Evolutionary conservation across 495 filamentous ascomycete species (phyloP).

Genomic region (Penicillium desertorum): DNA sequence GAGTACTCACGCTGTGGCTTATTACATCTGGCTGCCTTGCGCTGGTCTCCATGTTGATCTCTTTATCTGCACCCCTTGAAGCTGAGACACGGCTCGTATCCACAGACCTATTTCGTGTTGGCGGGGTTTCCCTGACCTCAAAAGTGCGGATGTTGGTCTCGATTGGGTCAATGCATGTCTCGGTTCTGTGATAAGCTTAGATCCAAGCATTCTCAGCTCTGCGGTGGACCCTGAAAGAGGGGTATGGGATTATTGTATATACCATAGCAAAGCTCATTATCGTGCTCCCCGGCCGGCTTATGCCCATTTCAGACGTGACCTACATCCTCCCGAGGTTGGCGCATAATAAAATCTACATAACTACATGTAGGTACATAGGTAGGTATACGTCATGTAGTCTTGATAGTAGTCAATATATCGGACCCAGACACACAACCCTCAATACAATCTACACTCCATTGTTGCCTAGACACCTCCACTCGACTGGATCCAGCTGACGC

Average conservation of each 20-base stretch:
- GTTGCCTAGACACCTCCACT: not conserved
- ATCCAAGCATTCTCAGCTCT: not conserved
- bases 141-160: not conserved
- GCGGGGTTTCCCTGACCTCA: not conserved
- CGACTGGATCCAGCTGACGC: not conserved
- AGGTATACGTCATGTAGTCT: not conserved
- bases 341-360: not conserved
- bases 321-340: not conserved
- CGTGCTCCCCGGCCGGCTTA: too few relatives aligned
- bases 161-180: not conserved
- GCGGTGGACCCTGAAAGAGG: not conserved
- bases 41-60: not conserved
- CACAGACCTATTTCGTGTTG: not conserved
- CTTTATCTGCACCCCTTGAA: not conserved
- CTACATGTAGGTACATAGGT: not conserved
- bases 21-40: not conserved
- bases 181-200: not conserved
- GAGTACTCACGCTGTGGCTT: not conserved
- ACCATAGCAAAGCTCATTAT: not conserved
- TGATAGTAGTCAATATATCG: not conserved
- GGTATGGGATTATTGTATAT: not conserved
- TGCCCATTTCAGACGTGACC: not conserved
- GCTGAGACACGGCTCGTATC: not conserved
- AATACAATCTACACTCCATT: not conserved
- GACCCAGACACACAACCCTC: not conserved